These are phyloP conservation scores for Termitomyces bulborhizus DNA, from an alignment of 768 basidiomycete genomes.

Conservation along the genomic window DNA sequence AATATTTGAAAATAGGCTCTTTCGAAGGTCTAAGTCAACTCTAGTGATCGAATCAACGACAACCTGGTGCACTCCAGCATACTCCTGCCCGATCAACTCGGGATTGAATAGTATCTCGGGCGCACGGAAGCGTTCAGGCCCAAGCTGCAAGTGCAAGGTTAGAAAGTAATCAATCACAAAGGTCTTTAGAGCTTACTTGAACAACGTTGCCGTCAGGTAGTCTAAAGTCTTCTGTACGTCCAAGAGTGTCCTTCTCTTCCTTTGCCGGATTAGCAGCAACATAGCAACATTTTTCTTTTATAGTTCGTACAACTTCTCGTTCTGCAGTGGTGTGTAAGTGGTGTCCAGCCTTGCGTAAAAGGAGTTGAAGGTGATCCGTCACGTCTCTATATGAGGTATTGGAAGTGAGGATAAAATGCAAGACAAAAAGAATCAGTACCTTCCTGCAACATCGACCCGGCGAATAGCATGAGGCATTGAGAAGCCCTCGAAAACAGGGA, in stretches of 20 bases:
- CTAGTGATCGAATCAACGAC: conserved; percentile 97
- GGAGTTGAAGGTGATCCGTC: conserved; percentile 91
- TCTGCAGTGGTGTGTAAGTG: conserved; percentile 96
- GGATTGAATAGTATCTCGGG: conserved; percentile 98
- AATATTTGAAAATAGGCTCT: conserved; percentile 93
- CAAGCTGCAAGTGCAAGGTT: conserved; percentile 53
- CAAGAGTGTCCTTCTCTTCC: conserved; percentile 86
- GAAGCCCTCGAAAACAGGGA: conserved; percentile 98
- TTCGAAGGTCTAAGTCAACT: conserved; percentile 93
- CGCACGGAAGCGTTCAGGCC: conserved; percentile 91
- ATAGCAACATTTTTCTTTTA: conserved; percentile 99
- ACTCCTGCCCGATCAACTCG: conserved; percentile 92
- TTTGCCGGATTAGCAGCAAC: conserved; percentile 88
- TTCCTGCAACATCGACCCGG: conserved; percentile 92
- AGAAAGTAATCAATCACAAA: conserved; percentile 11
- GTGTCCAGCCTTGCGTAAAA: conserved; percentile 91
- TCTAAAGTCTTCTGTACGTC: conserved; percentile 81
- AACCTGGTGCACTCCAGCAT: conserved; percentile 95
- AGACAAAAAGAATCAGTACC: conserved; percentile 41
- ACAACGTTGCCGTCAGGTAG: conserved; percentile 94
- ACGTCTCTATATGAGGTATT: conserved; percentile 66
- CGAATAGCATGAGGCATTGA: conserved; percentile 98
- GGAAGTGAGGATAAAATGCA: neutral
- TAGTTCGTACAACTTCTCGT: conserved; percentile 91
- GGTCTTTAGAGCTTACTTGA: conserved; percentile 44